Percentiles rank a stretch among this genome's conserved stretches.
phyloP scores from a whole-genome alignment of 1,284 basidiomycete genomes.

The Cutaneotrichosporon curvatum region DNA sequence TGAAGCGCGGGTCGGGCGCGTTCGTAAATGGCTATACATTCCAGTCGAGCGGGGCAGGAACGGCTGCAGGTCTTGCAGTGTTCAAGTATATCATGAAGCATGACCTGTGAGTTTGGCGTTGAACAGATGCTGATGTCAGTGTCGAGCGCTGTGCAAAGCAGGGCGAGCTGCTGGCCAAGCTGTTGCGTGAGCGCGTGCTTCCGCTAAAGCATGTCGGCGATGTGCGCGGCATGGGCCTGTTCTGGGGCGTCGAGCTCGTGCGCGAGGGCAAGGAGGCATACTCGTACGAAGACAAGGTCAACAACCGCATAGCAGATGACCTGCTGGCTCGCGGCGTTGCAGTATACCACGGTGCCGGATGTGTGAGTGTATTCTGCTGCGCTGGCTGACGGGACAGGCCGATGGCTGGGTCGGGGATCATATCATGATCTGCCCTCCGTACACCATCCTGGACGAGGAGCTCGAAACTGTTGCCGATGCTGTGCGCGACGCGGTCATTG shows the following conservation, averaged over 20 bases:
- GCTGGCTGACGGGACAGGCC: constrained; percentile 8
- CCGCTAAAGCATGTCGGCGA: constrained; percentile 23
- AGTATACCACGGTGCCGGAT: constrained; percentile 24
- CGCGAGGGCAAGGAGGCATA: constrained; percentile 25
- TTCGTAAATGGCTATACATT: constrained; percentile 74
- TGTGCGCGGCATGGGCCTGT: constrained; percentile 57
- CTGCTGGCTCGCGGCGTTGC: constrained; percentile 22
- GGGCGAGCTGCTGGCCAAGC: constrained; percentile 56
- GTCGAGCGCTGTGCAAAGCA: constrained; percentile 59
- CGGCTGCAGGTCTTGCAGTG: constrained; percentile 70
- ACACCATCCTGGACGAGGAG: constrained; percentile 29
- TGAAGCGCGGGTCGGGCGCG: constrained; percentile 56
- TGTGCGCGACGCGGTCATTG: constrained; percentile 19
- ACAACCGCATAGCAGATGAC: constrained; percentile 21
- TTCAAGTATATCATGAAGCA: constrained; percentile 19
- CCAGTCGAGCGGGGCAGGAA: constrained; percentile 68
- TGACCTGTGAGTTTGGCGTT: constrained; percentile 12
- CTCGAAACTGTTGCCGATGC: constrained; percentile 13
- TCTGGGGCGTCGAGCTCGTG: constrained; percentile 71
- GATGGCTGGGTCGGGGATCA: constrained; percentile 36
- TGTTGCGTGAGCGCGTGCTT: constrained; percentile 57
- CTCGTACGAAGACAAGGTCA: constrained; percentile 16
- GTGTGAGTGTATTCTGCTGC: constrained; percentile 3
- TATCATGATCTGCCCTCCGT: constrained; percentile 35
- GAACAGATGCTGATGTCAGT: constrained; percentile 4